Evolutionary conservation across 192 early-diverging fungal species (phyloP).

Genomic region (Polychytrium aggregatum): DNA sequence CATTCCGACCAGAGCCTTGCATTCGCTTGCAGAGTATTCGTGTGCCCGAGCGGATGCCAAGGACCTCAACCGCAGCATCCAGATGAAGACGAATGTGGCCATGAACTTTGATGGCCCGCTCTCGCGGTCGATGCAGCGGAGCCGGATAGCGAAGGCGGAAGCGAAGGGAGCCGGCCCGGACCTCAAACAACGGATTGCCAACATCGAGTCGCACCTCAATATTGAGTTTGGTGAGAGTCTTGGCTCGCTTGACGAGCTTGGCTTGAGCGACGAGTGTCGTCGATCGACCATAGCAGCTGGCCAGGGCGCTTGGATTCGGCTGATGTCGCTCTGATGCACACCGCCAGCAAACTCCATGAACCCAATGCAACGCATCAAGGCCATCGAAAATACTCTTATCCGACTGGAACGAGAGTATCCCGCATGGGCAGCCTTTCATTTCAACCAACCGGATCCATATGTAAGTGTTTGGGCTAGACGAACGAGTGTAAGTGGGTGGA

Average conservation of each 20-base stretch:
- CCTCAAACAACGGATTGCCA: conserved; percentile 53
- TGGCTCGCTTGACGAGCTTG: neutral
- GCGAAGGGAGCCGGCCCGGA: conserved; percentile 17
- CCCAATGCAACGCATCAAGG: conserved; percentile 36
- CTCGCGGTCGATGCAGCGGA: conserved; percentile 32
- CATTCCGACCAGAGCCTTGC: too few relatives aligned
- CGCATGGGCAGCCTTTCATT: conserved; percentile 65
- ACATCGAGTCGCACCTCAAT: conserved; percentile 63
- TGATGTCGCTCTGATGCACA: conserved; percentile 2
- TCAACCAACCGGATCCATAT: conserved; percentile 58
- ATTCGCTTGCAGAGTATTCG: conserved; percentile 1
- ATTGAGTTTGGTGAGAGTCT: conserved; percentile 41
- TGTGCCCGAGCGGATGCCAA: conserved; percentile 67
- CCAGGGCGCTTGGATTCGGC: neutral
- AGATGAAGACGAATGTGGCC: conserved; percentile 63
- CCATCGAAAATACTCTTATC: conserved; percentile 68
- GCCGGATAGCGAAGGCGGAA: conserved; percentile 3
- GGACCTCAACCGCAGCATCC: conserved; percentile 61
- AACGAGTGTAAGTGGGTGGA: neutral
- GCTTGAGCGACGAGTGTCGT: conserved; percentile 5
- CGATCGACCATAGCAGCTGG: neutral
- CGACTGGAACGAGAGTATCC: conserved; percentile 65
- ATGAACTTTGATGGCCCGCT: conserved; percentile 56
- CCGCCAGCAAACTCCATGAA: neutral
- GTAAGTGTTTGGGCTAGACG: conserved; percentile 3